Evolutionary conservation across 2,329 filamentous ascomycete species (phyloP), one percentile per base, ranked within the genome.

Genomic region (Colletotrichum sp.): DNA sequence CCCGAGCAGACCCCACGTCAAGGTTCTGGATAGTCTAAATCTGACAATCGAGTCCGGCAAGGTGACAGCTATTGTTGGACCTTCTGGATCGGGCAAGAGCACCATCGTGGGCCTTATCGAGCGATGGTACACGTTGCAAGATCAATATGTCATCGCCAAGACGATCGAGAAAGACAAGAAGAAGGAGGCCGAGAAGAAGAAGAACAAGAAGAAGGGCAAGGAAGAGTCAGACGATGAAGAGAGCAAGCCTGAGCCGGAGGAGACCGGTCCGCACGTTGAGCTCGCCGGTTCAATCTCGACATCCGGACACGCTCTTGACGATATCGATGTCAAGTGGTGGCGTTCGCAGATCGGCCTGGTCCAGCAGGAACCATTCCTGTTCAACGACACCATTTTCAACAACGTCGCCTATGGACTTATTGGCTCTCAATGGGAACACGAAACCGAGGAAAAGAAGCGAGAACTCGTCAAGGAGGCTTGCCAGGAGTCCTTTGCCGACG

Each of bases 1-100:
- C 79, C 94, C 94, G 1, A 91, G 86, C 65, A 88, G 93, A 15
- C 91, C 92, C 0, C 89, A 92, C 74, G 89, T 93, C 76, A 91
- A 91, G 79, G 90, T 95, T 0, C 83, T 95, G 2, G 89, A 94
- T 78, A 84, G 88, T 4, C 82, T 95, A 4, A 88, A 89, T 79
- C 83, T 95, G 10, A 86, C 83, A 1, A 90, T 95, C 71, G 87
- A 90, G 75, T 88, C 90, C 9, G 92, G 93, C 24, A 93, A 94
- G 80, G 89, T 93, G 3, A 95, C 93, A 1, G 94, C 94, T 3
- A 93, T 96, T 21, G 94, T 96, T 24, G 94, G 94, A 0, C 90
- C 93, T 1, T 94, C 92, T 4, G 94, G 94, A 0, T 92, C 90
- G 6, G 94, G 94, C 1, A 96, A 96, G 82, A 94, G 92, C 67